Percentiles rank a stretch among this genome's conserved stretches.
Evolutionary conservation across 2,329 filamentous ascomycete species (phyloP).

Genomic region (Alternaria infectoria): DNA sequence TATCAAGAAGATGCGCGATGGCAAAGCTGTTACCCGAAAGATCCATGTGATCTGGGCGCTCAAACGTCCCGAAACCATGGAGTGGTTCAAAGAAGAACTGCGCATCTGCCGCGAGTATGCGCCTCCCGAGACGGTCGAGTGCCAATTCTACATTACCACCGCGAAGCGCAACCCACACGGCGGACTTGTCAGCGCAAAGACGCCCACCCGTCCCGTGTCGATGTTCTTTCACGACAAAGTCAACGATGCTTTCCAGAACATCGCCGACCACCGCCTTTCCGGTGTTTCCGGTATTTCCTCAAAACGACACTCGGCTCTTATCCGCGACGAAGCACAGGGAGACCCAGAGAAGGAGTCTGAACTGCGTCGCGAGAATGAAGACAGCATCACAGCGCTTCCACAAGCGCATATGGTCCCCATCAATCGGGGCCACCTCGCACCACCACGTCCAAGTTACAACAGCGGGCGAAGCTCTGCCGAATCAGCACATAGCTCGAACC

Average conservation of each 20-base stretch:
- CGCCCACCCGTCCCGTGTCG: slow-evolving; percentile 67
- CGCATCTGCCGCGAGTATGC: slow-evolving; percentile 89
- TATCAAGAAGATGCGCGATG: slow-evolving; percentile 96
- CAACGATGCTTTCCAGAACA: slow-evolving; percentile 84
- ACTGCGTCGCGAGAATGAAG: slow-evolving; percentile 81
- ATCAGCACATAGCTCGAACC: slow-evolving; percentile 30
- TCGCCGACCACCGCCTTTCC: slow-evolving; percentile 72
- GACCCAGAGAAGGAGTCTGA: slow-evolving; percentile 80
- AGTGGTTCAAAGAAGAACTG: slow-evolving; percentile 96
- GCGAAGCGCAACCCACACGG: slow-evolving; percentile 65
- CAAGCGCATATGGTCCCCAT: slow-evolving; percentile 53
- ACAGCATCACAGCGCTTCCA: slow-evolving; percentile 82
- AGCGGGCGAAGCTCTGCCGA: slow-evolving; percentile 21
- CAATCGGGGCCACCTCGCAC: slow-evolving; percentile 51
- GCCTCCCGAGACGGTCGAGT: slow-evolving; percentile 85
- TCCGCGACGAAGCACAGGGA: slow-evolving; percentile 79
- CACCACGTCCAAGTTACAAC: slow-evolving; percentile 31
- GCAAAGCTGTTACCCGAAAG: slow-evolving; percentile 88
- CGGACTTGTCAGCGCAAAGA: slow-evolving; percentile 58
- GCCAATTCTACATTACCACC: slow-evolving; percentile 92
- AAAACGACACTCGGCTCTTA: slow-evolving; percentile 78
- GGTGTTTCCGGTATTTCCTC: slow-evolving; percentile 51
- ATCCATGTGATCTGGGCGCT: slow-evolving; percentile 94
- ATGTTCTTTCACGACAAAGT: slow-evolving; percentile 83
- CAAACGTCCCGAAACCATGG: slow-evolving; percentile 89